Conservation (phyloP, 2,329 filamentous ascomycete genomes). For the Myriosclerotinia duriaeana region DNA sequence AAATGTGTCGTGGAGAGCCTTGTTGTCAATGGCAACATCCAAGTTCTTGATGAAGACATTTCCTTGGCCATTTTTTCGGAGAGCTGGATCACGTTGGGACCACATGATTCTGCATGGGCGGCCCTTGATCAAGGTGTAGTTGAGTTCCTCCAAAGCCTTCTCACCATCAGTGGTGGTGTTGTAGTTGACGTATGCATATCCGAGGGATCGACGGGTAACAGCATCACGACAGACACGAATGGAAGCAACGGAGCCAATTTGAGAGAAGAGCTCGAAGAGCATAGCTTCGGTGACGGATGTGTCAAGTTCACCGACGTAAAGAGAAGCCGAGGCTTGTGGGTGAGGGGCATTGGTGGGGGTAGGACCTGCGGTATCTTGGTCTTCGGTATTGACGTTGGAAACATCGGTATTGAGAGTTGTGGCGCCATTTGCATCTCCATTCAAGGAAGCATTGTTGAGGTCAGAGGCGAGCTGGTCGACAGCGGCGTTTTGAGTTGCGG, state of each 20-base stretch:
- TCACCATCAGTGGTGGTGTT: slow-evolving; percentile 95
- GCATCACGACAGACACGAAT: slow-evolving; percentile 99
- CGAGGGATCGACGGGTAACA: slow-evolving; percentile 95
- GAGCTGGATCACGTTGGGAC: slow-evolving; percentile 98
- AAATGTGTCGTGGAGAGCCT: slow-evolving; percentile 99
- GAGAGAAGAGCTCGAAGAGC: slow-evolving; percentile 99
- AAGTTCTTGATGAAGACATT: slow-evolving; percentile 99
- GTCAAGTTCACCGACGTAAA: slow-evolving; percentile 98
- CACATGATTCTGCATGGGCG: slow-evolving; percentile 99
- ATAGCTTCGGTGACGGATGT: slow-evolving; percentile 98
- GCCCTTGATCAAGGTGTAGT: slow-evolving; percentile 99
- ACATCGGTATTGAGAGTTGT: slow-evolving; percentile 75
- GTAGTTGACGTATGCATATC: slow-evolving; percentile 99
- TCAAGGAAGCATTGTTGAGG: slow-evolving; percentile 69
- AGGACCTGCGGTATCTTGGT: slow-evolving; percentile 63
- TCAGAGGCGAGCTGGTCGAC: slow-evolving; percentile 81
- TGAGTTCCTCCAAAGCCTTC: slow-evolving; percentile 97
- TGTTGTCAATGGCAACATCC: slow-evolving; percentile 98
- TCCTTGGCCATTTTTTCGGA: slow-evolving; percentile 98
- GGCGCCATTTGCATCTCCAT: slow-evolving; percentile 66
- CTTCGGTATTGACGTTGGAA: slow-evolving; percentile 54
- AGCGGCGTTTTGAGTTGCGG: slow-evolving; percentile 58
- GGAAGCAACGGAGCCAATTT: slow-evolving; percentile 96
- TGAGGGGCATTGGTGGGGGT: slow-evolving; percentile 74
- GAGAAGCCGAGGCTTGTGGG: slow-evolving; percentile 91